Evolutionary conservation across 345 rosid species (phyloP).

Genomic region (Salix dunnii): DNA sequence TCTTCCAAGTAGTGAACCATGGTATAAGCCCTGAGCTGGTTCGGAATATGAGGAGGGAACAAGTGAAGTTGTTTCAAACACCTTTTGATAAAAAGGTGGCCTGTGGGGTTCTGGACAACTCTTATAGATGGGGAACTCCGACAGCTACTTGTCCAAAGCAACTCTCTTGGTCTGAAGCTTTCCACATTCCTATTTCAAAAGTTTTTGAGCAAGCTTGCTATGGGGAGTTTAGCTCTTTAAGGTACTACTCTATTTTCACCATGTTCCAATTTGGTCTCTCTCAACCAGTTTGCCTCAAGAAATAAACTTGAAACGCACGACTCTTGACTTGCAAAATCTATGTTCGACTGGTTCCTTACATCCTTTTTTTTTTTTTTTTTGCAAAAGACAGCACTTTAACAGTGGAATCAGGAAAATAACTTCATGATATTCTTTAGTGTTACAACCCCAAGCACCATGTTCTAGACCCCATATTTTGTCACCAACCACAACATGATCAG

Average conservation of each 20-base stretch:
- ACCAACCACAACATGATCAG: not conserved
- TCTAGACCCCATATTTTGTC: not conserved
- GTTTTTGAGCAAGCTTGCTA: conserved; percentile 42
- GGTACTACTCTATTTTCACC: conserved; percentile 25
- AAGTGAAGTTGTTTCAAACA: conserved; percentile 38
- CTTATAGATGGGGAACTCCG: conserved; percentile 63
- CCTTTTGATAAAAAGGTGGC: conserved; percentile 44
- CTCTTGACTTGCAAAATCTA: not conserved
- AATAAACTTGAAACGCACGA: not conserved
- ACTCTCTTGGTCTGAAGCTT: conserved; percentile 71
- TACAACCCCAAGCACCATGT: not conserved
- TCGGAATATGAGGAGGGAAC: conserved; percentile 45
- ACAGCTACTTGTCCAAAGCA: conserved; percentile 45
- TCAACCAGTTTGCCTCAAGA: not conserved
- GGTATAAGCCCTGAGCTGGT: conserved; percentile 46
- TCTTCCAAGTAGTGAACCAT: conserved; percentile 67
- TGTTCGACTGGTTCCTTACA: not conserved
- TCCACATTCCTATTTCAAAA: conserved; percentile 55
- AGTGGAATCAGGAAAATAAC: not conserved
- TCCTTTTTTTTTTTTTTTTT: not conserved
- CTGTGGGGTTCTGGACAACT: conserved; percentile 43
- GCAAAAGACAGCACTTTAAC: not conserved
- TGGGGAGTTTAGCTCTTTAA: conserved; percentile 39
- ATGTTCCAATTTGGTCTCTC: not conserved
- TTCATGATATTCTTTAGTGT: not conserved